Percentiles rank a stretch among this genome's conserved stretches.
Evolutionary conservation across 1,284 basidiomycete species (phyloP).

Genomic region (Apiotrichum laibachii): DNA sequence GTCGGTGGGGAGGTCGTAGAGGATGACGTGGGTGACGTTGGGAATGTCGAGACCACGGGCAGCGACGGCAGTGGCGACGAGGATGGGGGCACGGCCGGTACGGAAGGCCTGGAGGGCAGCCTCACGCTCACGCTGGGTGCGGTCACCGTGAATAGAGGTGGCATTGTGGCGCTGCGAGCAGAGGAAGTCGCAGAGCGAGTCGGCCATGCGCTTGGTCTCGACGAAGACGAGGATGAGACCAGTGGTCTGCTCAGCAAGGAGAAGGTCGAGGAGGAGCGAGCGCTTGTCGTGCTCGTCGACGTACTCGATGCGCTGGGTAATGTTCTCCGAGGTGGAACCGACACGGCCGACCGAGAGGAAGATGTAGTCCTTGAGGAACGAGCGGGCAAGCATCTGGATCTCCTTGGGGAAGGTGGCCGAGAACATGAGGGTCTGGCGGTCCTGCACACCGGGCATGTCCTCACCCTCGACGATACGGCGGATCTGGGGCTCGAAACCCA

Average conservation of each 20-base stretch:
- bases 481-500: conserved; percentile 99
- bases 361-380: conserved; percentile 92
- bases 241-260: conserved; percentile 69
- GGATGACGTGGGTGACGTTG: conserved; percentile 95
- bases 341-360: conserved; percentile 99
- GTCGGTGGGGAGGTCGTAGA: conserved; percentile 95
- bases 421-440: conserved; percentile 99
- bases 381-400: conserved; percentile 94
- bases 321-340: conserved; percentile 98
- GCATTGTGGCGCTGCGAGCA: conserved; percentile 78
- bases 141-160: conserved; percentile 97
- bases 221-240: conserved; percentile 96
- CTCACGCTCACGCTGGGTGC: conserved; percentile 96
- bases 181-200: conserved; percentile 96
- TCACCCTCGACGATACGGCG: conserved; percentile 95
- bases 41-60: conserved; percentile 99
- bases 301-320: conserved; percentile 98
- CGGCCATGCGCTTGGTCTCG: conserved; percentile 99
- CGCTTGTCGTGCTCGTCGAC: conserved; percentile 98
- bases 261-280: conserved; percentile 90
- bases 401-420: conserved; percentile 98
- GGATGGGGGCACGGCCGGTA: conserved; percentile 87
- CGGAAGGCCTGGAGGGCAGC: conserved; percentile 93
- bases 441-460: conserved; percentile 90
- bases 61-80: conserved; percentile 97